Evolutionary conservation across 2,329 filamentous ascomycete genomes (phyloP).

Genomic region (Colletotrichum simmondsii): DNA sequence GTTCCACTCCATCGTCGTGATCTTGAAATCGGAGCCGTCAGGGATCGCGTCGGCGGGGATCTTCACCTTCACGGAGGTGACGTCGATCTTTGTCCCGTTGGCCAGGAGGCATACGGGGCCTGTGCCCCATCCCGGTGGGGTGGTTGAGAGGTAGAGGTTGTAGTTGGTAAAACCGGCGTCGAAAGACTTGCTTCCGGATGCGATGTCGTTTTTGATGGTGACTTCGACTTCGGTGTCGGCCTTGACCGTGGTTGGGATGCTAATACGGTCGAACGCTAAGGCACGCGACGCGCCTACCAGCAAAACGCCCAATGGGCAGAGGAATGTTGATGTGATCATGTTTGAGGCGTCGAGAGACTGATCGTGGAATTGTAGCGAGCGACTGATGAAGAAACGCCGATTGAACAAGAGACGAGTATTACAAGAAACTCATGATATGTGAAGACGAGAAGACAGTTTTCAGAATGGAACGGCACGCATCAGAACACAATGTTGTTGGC

Average conservation of each 20-base stretch:
- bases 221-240: conserved; percentile 38
- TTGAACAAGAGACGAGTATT: not conserved
- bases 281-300: not conserved
- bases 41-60: conserved; percentile 45
- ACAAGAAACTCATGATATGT: too few relatives aligned
- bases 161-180: conserved; percentile 39
- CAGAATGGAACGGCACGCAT: not conserved
- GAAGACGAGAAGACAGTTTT: not conserved
- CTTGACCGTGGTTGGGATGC: conserved; percentile 11
- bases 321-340: not conserved
- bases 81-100: conserved; percentile 42
- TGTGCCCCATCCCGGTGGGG: conserved; percentile 41
- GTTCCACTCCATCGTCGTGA: conserved; percentile 37
- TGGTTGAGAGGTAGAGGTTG: conserved; percentile 46
- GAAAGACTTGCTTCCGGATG: conserved; percentile 30
- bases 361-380: not conserved
- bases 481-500: not conserved
- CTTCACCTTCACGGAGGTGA: conserved; percentile 40
- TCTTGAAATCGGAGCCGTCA: conserved; percentile 42
- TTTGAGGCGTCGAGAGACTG: not conserved
- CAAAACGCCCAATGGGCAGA: not conserved
- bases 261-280: not conserved
- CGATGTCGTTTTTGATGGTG: conserved; percentile 47
- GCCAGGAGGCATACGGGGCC: conserved; percentile 46
- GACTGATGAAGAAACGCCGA: not conserved